Evolutionary conservation across 352 stramenopile species (phyloP).

Genomic region (Pythium rishiriense): DNA sequence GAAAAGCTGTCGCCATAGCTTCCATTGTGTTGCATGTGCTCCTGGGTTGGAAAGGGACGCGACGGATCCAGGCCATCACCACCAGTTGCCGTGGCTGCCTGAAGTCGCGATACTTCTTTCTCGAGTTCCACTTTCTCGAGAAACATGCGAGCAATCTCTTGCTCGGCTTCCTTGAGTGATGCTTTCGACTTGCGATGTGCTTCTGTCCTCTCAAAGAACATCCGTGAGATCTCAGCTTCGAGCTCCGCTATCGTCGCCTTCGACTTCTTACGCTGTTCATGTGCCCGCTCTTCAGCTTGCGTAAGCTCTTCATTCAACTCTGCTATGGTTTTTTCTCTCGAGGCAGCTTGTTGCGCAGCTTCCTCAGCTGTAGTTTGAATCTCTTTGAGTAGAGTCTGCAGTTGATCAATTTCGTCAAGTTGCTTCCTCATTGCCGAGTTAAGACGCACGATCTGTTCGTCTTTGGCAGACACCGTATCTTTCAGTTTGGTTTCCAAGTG

Average conservation of each 20-base stretch:
- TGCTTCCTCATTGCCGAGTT: slow-evolving; percentile 40
- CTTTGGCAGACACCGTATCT: slow-evolving; percentile 30
- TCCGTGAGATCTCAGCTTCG: slow-evolving; percentile 51
- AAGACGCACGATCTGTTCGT: slow-evolving; percentile 34
- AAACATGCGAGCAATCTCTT: slow-evolving; percentile 53
- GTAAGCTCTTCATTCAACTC: slow-evolving; percentile 30
- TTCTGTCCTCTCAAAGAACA: slow-evolving; percentile 56
- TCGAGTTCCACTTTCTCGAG: slow-evolving; percentile 57
- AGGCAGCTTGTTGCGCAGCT: slow-evolving; percentile 1
- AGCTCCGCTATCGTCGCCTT: slow-evolving; percentile 46
- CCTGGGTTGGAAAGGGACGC: neutral
- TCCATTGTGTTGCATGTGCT: neutral
- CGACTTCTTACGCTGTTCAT: slow-evolving; percentile 37
- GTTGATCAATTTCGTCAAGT: slow-evolving; percentile 17
- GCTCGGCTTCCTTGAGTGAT: slow-evolving; percentile 53
- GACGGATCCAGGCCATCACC: neutral
- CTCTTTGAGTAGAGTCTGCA: neutral
- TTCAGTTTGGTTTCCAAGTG: slow-evolving; percentile 24
- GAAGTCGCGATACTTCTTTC: slow-evolving; percentile 27
- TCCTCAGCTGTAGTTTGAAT: neutral
- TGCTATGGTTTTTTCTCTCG: slow-evolving; percentile 32
- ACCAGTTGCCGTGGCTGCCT: neutral
- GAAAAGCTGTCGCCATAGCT: neutral
- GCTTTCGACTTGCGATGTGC: slow-evolving; percentile 51
- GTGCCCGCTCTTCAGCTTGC: slow-evolving; percentile 33